Evolutionary conservation across 164 flowering plant genomes (phyloP).

Genomic region (Platanus orientalis): DNA sequence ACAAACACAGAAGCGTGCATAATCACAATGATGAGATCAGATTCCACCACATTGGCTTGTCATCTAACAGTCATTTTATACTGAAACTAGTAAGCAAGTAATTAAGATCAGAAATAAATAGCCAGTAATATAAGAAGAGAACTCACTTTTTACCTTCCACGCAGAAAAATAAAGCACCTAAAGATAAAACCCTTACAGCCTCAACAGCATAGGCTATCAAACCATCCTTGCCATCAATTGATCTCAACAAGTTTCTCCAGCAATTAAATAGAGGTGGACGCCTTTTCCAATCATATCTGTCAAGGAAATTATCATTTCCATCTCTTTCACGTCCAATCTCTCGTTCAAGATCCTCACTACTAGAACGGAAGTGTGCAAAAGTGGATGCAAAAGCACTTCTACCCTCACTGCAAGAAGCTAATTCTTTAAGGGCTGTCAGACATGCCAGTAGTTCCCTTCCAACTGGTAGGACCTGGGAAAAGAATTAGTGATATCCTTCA

Average conservation of each 20-base stretch:
- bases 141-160: constrained; percentile 66
- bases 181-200: constrained; percentile 40
- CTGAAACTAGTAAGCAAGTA: constrained; percentile 1
- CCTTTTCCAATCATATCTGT: constrained; percentile 40
- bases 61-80: neutral
- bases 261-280: constrained; percentile 64
- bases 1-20: too few species aligned
- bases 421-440: constrained; percentile 55
- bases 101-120: neutral
- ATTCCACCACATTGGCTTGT: neutral
- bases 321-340: constrained; percentile 28
- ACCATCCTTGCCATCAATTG: constrained; percentile 40
- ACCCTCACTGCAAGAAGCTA: constrained; percentile 55
- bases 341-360: constrained; percentile 28
- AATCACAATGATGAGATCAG: too few species aligned
- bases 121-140: constrained; percentile 5
- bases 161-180: constrained; percentile 54
- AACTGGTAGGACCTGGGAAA: constrained; percentile 68
- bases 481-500: neutral
- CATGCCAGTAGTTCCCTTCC: constrained; percentile 78
- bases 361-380: constrained; percentile 19
- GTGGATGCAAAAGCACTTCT: constrained; percentile 43
- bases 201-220: constrained; percentile 43
- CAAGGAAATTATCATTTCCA: constrained; percentile 19
- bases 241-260: constrained; percentile 54